These are phyloP conservation scores for Amauroascus verrucosus DNA, from an alignment of 2,329 filamentous ascomycete genomes.

Conservation along the genomic window DNA sequence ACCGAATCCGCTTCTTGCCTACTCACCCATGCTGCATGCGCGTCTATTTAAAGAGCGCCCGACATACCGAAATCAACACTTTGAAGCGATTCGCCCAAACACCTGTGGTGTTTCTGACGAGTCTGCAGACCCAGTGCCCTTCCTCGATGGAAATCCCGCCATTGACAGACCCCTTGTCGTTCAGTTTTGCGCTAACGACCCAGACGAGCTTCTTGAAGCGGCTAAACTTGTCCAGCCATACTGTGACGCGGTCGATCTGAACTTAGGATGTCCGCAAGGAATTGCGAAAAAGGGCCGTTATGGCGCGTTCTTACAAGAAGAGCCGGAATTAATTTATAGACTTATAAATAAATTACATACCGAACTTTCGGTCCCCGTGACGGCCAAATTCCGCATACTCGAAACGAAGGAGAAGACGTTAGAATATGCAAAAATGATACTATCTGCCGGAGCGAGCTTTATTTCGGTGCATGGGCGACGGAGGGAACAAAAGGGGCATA, in stretches of 20 bases:
- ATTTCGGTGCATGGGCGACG: constrained; percentile 83
- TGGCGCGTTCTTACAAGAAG: constrained; percentile 88
- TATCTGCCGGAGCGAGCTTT: constrained; percentile 81
- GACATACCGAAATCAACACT: constrained; percentile 68
- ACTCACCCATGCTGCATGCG: constrained; percentile 94
- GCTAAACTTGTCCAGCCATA: constrained; percentile 70
- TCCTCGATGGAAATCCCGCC: constrained; percentile 76
- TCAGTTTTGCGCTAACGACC: constrained; percentile 66
- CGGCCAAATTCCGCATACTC: constrained; percentile 85
- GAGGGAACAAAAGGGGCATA: constrained; percentile 88
- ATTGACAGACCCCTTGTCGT: constrained; percentile 86
- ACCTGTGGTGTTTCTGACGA: constrained; percentile 12
- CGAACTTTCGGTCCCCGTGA: constrained; percentile 71
- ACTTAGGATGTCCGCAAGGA: constrained; percentile 90
- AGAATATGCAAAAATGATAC: constrained; percentile 76
- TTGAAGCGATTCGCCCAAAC: constrained; percentile 53
- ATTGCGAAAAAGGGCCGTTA: constrained; percentile 88
- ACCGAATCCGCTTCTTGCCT: constrained; percentile 62
- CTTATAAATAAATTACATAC: constrained; percentile 75
- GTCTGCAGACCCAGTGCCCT: constrained; percentile 26
- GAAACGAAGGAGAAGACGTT: constrained; percentile 80
- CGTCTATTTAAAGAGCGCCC: constrained; percentile 69
- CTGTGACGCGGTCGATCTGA: constrained; percentile 92
- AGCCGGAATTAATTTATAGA: constrained; percentile 70
- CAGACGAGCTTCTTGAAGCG: constrained; percentile 46